Conservation (phyloP, 2,329 filamentous ascomycete species). For the Cladosporium velox region DNA sequence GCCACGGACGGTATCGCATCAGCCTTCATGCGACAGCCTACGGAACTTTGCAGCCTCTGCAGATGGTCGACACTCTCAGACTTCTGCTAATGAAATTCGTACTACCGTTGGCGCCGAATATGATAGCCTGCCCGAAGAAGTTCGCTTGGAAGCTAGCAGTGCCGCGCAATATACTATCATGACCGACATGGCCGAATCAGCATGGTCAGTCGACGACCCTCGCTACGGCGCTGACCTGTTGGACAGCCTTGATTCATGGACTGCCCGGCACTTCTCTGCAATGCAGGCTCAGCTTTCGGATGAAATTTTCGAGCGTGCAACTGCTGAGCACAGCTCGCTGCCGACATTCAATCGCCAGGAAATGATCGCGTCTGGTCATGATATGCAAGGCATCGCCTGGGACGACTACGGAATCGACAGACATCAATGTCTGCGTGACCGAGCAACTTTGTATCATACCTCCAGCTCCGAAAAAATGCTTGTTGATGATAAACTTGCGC, state of each 20-base stretch:
- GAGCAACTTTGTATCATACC: background rate
- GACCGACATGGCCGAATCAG: conserved; percentile 11
- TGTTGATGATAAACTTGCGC: background rate
- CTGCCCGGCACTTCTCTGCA: background rate
- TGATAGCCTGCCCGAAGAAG: background rate
- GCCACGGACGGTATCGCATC: conserved; percentile 9
- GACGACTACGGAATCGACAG: conserved; percentile 32
- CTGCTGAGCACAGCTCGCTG: background rate
- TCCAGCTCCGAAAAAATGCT: background rate
- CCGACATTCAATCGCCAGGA: conserved; percentile 2
- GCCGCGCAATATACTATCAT: conserved; percentile 9
- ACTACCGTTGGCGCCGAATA: background rate
- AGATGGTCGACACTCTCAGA: background rate
- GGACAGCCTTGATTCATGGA: conserved; percentile 5
- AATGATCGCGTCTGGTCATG: background rate
- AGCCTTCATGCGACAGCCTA: conserved; percentile 18
- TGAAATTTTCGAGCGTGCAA: background rate
- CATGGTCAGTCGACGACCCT: conserved; percentile 18
- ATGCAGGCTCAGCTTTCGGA: background rate
- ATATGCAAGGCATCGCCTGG: conserved; percentile 41
- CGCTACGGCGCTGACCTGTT: conserved; percentile 6
- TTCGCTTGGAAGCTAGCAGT: background rate
- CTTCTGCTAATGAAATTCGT: background rate
- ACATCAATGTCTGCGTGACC: conserved; percentile 15
- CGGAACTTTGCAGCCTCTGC: background rate